Conservation (phyloP, 2,329 filamentous ascomycete species). For the Fusarium praegraminearum region DNA sequence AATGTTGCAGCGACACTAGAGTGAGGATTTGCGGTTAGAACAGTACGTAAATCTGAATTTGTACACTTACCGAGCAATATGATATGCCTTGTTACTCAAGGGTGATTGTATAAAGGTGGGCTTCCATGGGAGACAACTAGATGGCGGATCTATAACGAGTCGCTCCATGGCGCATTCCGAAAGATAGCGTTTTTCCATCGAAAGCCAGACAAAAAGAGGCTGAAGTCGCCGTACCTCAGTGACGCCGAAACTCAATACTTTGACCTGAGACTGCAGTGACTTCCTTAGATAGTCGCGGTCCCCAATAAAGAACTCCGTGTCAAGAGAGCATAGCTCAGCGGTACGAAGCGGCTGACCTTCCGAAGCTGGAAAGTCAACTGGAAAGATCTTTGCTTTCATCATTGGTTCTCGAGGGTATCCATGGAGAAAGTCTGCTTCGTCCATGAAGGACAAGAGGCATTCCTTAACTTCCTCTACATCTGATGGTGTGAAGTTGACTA, state of each 20-base stretch:
- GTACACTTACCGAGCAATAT: constrained; percentile 24
- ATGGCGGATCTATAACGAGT: too few relatives aligned
- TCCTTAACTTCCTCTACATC: not conserved
- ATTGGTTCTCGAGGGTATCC: not conserved
- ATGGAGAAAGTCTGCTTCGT: not conserved
- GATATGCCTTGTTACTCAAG: constrained; percentile 13
- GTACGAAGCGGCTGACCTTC: not conserved
- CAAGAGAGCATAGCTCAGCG: not conserved
- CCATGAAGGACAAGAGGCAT: constrained; percentile 4
- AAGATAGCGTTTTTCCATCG: constrained; percentile 23
- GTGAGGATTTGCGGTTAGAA: not conserved
- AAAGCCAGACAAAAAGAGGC: constrained; percentile 15
- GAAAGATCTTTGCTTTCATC: constrained; percentile 29
- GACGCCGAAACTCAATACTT: constrained; percentile 16
- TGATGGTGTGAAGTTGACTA: not conserved
- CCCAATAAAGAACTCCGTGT: constrained; percentile 15
- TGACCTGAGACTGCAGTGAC: not conserved
- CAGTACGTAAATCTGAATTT: accelerated
- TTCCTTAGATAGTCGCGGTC: constrained; percentile 7
- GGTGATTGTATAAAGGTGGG: too few relatives aligned
- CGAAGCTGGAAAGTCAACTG: not conserved
- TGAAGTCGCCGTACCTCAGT: constrained; percentile 5
- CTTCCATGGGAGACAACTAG: too few relatives aligned
- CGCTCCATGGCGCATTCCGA: not conserved
- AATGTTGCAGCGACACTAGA: constrained; percentile 24